These are phyloP conservation scores for Aspergillus latus DNA, from an alignment of 2,329 filamentous ascomycete species.

Conservation along the genomic window DNA sequence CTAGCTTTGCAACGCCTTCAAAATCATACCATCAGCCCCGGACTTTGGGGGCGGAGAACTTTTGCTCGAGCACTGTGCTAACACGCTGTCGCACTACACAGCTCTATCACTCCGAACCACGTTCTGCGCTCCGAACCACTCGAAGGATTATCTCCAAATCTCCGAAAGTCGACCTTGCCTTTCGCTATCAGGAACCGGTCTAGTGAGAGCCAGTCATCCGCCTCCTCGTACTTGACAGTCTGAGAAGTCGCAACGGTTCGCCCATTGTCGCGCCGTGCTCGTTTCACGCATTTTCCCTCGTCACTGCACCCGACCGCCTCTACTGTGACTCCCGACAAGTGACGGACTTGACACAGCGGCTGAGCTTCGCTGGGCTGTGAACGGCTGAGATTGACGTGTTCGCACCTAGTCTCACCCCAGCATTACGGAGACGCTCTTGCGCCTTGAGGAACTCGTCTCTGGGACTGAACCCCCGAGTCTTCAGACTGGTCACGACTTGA, in stretches of 20 bases:
- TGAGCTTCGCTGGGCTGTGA: constrained; percentile 11
- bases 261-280: background rate
- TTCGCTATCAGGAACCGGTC: background rate
- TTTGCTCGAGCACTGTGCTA: constrained; percentile 5
- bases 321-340: constrained; percentile 14
- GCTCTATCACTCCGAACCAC: background rate
- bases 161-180: background rate
- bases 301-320: background rate
- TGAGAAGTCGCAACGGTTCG: background rate
- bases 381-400: constrained; percentile 6
- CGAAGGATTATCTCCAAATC: background rate
- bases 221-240: background rate
- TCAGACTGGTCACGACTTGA: background rate
- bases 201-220: background rate
- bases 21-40: constrained; percentile 2
- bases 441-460: background rate
- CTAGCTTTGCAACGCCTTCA: background rate
- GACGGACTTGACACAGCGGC: constrained; percentile 14
- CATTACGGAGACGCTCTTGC: background rate
- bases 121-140: background rate
- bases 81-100: background rate
- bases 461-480: background rate
- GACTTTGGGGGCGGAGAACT: background rate
- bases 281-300: background rate
- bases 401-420: background rate